Base-by-base conservation (phyloP, 768 basidiomycete species). In the Termitomyces sp. region DNA sequence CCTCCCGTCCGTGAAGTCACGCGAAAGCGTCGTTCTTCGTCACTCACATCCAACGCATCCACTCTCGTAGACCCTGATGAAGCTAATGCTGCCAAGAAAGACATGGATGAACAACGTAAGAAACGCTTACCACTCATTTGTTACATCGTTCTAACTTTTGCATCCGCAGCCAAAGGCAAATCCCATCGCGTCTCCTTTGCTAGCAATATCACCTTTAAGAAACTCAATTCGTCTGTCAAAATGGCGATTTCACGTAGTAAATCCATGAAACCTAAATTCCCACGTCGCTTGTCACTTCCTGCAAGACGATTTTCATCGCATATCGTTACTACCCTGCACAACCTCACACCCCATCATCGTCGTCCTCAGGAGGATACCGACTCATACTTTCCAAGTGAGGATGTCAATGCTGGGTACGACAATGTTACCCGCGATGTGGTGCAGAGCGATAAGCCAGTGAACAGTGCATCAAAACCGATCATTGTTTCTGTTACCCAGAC, bases 1-100 rank as follows among this genome's bases (percentile, higher is more conserved):
- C 55, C 55, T 30, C 35, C 55, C 17, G 41, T 44, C 34, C 54
- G 41, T 37, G 22, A n/a, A 28, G 22, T 54, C n/a, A 17, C 45
- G 8, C 45, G 22, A 15, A 54, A 54, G 43, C 53, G 32, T 46
- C 45, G 53, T 15, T 54, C 52, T 15, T 2, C 11, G 1, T 53
- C 52, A 46, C 12, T 52, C 42, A 44, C 51, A 34, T 52, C 51
- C 42, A 52, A 26, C 12, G 22, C 51, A n/a, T 21, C 51, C 7
- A 44, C 42, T 14, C 42, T 22, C 34, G 35, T 22, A 40, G 49
- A 51, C 32, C 8, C 22, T 30, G 17, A 41, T 24, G 49, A 51
- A 51, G 5, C 11, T 5, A 10, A 19, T 11, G 3, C 12, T 12
- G 14, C 2, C 40, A 42, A 51, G 26, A 24, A 42, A 49, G 42